Base-by-base conservation (phyloP, 1,284 basidiomycete species). In the Ceratobasidium sp. region DNA sequence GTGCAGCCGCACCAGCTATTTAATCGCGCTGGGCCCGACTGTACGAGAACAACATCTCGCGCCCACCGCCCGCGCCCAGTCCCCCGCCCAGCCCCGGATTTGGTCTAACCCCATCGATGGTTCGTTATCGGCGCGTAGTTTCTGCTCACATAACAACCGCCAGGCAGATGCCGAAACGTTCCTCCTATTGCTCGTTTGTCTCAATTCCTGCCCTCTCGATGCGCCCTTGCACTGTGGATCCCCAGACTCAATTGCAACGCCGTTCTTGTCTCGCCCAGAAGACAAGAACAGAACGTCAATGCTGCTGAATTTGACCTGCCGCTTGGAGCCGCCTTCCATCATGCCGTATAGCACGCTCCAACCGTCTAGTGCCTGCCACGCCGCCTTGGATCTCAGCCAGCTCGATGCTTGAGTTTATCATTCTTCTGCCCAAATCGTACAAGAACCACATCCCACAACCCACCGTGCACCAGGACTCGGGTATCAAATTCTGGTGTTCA, bases 151-250 rank as follows among this genome's bases (percentile, higher is more conserved):
- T 39, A 48, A 24, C 48, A 31, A 31, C 61, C 41, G 39, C 68
- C 54, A 48, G 66, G 66, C 51, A 69, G 41, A 46, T 71, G 68
- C 68, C 68, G 68, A 61, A 51, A 39, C 65, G 54, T 71, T 69
- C 65, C 48, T n/a, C 49, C 22, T 39, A 34, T 58, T 58, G 37
- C 65, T 58, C 51, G 65, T 63, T 39, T 63, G 61, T 37, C 61
- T 46, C 61, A 63, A 48, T 46, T 46, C 37, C 29, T 34, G 61
- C 34, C 41, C 43, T 53, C 34, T 69, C 65, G 65, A 69, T 69
- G 29, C 37, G 43, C 31, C 58, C 64, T 24, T 41, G 24, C 48
- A 8, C 65, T 22, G 51, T 56, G 39, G 51, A 53, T 69, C 53
- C 34, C 49, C n/a, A 58, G 51, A 43, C 51, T 54, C 65, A 54